Evolutionary conservation across 495 filamentous ascomycete species (phyloP), one percentile per base, ranked within the genome.

Genomic region (Pseudotulostoma volvatum): DNA sequence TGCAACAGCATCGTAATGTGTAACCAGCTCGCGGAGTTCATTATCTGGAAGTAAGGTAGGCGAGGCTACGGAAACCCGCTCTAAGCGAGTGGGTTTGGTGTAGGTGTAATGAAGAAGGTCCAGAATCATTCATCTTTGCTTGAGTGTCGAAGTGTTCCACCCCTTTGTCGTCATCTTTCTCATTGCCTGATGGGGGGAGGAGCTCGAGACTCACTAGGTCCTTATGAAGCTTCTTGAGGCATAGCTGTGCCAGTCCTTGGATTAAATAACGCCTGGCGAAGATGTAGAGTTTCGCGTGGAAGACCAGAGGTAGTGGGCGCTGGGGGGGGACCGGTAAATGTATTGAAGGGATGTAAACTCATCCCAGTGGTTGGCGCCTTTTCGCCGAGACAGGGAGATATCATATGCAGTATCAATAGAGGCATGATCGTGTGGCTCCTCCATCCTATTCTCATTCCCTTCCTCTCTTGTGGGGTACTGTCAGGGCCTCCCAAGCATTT

Each of bases 201-300:
- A 64, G 52, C 1, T 45, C 43, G 7, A 63, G 43, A 20, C 56
- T 40, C 14, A 62, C 32, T 5, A 64, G 55, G 32, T 62, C 56
- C 5, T 43, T 34, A 36, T 66, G 63, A 11, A 66, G 46, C 38
- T 66, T 64, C 19, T 53, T 52, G 13, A 66, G 59, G 41, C 59
- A 64, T 15, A 66, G 48, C 37, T 64, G 61, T 1, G 61, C 61
- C 16, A 66, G 54, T 2, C 55, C 58, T 15, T 59, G 58, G 31
- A 66, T 64, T 19, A 64, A 48, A 46, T 62, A 66, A 18, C 56
- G 55, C 1, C 57, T 63, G 21, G 61, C 63, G 34, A 66, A 66
- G 43, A 66, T 58, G 44, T 66, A 66, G 25, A 66, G 37, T 44
- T 66, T 66, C 16, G 63, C 63, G 33, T 66, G 63, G 51, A 64